Base-by-base conservation (phyloP, 192 early-diverging fungal genomes). In the Mortierella claussenii region DNA sequence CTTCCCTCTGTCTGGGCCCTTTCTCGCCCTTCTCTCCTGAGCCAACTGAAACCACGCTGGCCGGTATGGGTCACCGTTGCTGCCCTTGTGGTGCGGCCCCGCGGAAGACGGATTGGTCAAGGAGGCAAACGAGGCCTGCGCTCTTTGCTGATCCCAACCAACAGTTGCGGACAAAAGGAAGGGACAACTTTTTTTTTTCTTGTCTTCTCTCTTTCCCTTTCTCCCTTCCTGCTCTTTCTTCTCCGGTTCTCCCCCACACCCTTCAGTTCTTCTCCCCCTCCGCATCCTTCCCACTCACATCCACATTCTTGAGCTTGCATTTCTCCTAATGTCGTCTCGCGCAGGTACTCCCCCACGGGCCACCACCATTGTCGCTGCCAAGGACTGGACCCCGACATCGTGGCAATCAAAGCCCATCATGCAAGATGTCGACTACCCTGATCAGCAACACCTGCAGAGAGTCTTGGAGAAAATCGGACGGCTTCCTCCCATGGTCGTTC, bases 401-500 rank as follows among this genome's bases (percentile, higher is more conserved):
- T 94, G 92, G 92, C 84, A 84, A 57, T 68, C 82, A 62, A 91
- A 89, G 82, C 89, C 92, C 55, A 89, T 92, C 63, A 86, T 84
- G 55, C 97, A 99, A 80, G 93, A 95, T 56, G 97, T 99, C 21
- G 80, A 84, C 44, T 99, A 96, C 80, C 89, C 92, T 31, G 87
- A 96, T 69, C 84, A 87, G 54, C 73, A 71, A 21, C 88, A 92
- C 65, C 74, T 96, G 3, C 55, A 89, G 21, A 69, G 69, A 11
- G 95, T 96, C 9, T 71, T 97, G 13, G 67, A 79, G 18, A 95
- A 95, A 66, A 82, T 99, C 24, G 79, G 87, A 8, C 80, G 79
- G 43, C 82, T 99, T 55, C 97, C 97, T 64, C 96, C 96, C 20
- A 83, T 99, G 58, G 97, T 99, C n/a, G 86, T 89, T 24, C 82